Evolutionary conservation across 2,329 filamentous ascomycete species (phyloP), one percentile per base, ranked within the genome.

Genomic region (Ascomycota sp.): DNA sequence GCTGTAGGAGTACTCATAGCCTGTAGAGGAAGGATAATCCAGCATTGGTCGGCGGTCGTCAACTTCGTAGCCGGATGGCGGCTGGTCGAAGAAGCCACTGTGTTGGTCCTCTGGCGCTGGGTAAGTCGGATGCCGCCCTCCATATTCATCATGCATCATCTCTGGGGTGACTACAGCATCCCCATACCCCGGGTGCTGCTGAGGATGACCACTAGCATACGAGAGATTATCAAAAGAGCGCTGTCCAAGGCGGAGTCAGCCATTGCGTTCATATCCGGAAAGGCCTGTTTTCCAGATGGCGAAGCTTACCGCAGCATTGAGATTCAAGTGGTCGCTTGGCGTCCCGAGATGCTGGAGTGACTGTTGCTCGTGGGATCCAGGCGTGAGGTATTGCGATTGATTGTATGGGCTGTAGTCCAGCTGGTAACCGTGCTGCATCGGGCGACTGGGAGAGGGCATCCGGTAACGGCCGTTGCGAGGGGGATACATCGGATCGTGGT

Each of bases 101-200:
- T 44, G 63, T 15, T 75, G 69, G 23, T 68, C 57, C 8, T 66
- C 58, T 9, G 81, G 78, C 39, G 83, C 68, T 51, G 81, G 76
- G 15, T 39, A 39, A 9, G 33, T 21, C 7, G 33, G 34, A 9
- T 22, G 28, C 22, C 27, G 31, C 22, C 37, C 37, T 13, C 36
- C 36, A 20, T 36, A 38, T 40, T 77, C 71, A 41, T 75, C 80
- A 50, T 78, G 71, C 69, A 51, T 93, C 81, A 47, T 89, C 48
- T 91, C 75, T 8, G 86, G 83, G 44, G 82, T 73, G 35, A 93
- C 55, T 4, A 72, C 61, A 49, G 89, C 85, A 32, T 83, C 77
- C 33, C 62, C 61, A 25, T 69, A 65, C 36, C 61, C 51, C 27
- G 51, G 50, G 32, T 29, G 21, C 8, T 24, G 20, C 12, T 31